Base-by-base conservation (phyloP, 345 rosid species). In the Hypericum perforatum region DNA sequence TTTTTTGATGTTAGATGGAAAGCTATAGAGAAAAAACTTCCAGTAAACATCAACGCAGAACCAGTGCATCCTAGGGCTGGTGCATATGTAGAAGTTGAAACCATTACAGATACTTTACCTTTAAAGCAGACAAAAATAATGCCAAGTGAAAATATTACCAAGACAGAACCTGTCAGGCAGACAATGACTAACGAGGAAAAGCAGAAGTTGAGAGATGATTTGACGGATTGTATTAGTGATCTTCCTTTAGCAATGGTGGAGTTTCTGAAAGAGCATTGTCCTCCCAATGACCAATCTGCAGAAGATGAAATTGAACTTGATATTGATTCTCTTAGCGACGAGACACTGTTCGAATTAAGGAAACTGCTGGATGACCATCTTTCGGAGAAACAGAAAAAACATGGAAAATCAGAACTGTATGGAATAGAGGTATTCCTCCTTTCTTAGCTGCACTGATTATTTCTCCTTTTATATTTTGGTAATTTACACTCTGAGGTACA, bases 231-330 rank as follows among this genome's bases (percentile, higher is more conserved):
- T 52, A 69, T 65, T 5, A 82, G 73, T 49, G 95, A 84, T 43
- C 56, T 82, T 69, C 96, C 98, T n/a, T 85, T 81, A 62, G 81
- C 53, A 57, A 79, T 85, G 51, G 32, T 75, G 56, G 79, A 91
- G 37, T 75, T 91, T 53, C 76, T 91, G 14, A 84, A 82, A 67
- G 80, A 82, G 74, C 80, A 82, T 11, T 77, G 84, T 60, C 56
- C 56, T 53, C 40, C 52, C 71, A 80, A 66, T 37, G 85, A 68
- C 44, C 87, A 75, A 64, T 62, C 70, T 12, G 70, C 64, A 6
- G 96, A 87, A 56, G 82, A 70, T 54, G 98, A 87, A 75, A 82
- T 91, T 65, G 96, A 85, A 78, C 79, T 91, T 62, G 96, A 91
- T 70, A 75, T 91, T 49, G 80, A 76, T 63, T 71, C 84, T 39